Evolutionary conservation across 305 asterid species (phyloP).

Genomic region (Solanum hybrid): DNA sequence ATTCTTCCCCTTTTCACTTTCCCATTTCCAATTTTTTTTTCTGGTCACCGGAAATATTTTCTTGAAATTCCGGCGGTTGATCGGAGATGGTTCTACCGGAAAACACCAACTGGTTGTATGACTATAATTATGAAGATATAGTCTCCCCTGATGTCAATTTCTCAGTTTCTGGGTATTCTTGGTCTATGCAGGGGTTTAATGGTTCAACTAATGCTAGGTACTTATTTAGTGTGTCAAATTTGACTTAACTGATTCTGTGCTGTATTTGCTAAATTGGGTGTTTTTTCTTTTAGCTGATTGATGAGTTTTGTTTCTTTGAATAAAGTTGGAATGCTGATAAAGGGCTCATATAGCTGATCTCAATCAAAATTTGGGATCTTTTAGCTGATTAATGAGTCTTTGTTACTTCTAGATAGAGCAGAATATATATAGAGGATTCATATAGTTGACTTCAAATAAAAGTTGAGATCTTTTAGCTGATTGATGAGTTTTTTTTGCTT

Average conservation of each 20-base stretch:
- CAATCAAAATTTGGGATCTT: background rate
- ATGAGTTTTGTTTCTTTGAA: background rate
- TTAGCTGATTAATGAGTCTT: background rate
- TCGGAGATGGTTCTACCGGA: conserved; percentile 77
- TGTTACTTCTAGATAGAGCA: background rate
- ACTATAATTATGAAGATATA: conserved; percentile 63
- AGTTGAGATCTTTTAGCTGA: background rate
- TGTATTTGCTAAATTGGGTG: background rate
- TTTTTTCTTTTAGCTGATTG: too few species aligned
- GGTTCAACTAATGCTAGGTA: conserved; percentile 54
- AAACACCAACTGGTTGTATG: conserved; percentile 78
- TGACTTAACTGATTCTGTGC: background rate
- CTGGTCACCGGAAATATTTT: conserved; percentile 3
- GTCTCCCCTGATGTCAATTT: conserved; percentile 37
- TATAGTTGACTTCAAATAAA: background rate
- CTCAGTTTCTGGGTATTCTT: conserved; percentile 49
- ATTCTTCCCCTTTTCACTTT: background rate
- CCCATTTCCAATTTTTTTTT: background rate
- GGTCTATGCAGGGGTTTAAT: conserved; percentile 58
- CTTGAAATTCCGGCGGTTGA: conserved; percentile 13
- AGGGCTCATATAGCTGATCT: background rate
- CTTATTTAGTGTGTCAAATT: background rate
- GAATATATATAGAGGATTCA: background rate
- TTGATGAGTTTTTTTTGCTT: background rate
- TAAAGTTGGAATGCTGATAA: background rate